phyloP scores from a whole-genome alignment of 345 rosid genomes.

The Lumnitzera racemosa region DNA sequence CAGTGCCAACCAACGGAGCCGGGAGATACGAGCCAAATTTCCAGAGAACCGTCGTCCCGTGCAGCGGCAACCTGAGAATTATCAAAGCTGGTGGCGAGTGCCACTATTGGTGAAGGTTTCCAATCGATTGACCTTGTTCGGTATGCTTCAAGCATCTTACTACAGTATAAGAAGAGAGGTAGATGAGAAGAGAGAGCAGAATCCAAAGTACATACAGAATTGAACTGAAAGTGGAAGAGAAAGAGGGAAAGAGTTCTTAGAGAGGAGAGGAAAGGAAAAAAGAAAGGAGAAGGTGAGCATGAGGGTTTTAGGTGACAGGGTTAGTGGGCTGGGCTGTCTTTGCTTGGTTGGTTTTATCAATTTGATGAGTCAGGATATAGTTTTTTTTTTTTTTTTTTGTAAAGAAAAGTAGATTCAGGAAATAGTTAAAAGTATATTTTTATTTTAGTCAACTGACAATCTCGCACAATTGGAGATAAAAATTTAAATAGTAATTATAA shows the following conservation, averaged over 20 bases:
- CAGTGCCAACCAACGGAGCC: constrained; percentile 98
- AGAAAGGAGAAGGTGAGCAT: not conserved
- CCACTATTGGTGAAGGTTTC: constrained; percentile 86
- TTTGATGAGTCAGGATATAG: too few relatives aligned
- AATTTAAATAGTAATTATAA: too few relatives aligned
- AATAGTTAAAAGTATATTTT: too few relatives aligned
- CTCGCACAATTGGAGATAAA: too few relatives aligned
- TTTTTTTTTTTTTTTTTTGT: too few relatives aligned
- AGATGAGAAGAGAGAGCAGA: constrained; percentile 35
- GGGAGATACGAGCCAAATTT: constrained; percentile 96
- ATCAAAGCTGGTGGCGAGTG: constrained; percentile 74
- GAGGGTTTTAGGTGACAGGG: not conserved
- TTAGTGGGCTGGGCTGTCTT: not conserved
- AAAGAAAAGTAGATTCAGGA: too few relatives aligned
- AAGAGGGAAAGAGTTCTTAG: not conserved
- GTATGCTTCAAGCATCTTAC: constrained; percentile 47
- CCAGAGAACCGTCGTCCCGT: constrained; percentile 88
- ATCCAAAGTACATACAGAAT: not conserved
- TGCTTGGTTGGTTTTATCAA: too few relatives aligned
- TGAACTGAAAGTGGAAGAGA: not conserved
- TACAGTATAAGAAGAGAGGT: not conserved
- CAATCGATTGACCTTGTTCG: constrained; percentile 70
- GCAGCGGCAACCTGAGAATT: constrained; percentile 77
- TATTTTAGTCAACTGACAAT: too few relatives aligned
- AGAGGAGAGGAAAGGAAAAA: not conserved